These are phyloP conservation scores for Irpex sp. DNA, from an alignment of 1,284 basidiomycete genomes.

Conservation along the genomic window DNA sequence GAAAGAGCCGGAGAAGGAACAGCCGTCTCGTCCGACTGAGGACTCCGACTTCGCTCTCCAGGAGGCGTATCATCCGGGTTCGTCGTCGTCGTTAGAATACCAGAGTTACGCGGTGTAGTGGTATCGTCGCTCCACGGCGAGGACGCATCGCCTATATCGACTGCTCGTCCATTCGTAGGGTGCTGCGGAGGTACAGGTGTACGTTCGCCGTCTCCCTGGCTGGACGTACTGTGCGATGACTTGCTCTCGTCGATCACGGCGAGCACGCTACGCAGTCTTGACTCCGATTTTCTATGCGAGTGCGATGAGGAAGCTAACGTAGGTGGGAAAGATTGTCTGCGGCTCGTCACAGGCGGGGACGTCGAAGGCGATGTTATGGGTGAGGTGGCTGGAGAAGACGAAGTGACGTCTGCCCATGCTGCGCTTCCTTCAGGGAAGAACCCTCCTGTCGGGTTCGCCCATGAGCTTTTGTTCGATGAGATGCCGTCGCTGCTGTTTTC, in stretches of 20 bases:
- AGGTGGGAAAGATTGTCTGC: slow-evolving; percentile 49
- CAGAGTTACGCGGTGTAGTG: slow-evolving; percentile 13
- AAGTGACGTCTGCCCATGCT: slow-evolving; percentile 32
- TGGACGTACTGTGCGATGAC: slow-evolving; percentile 22
- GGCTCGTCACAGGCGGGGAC: slow-evolving; percentile 38
- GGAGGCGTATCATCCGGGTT: slow-evolving; percentile 9
- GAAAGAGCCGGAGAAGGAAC: slow-evolving; percentile 1
- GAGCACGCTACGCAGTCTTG: slow-evolving; percentile 64
- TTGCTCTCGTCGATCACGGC: slow-evolving; percentile 60
- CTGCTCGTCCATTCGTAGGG: slow-evolving; percentile 4
- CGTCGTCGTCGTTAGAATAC: slow-evolving; percentile 3
- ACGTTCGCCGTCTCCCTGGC: slow-evolving; percentile 21
- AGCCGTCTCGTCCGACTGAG: slow-evolving; percentile 16
- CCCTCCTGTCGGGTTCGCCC: slow-evolving; percentile 24
- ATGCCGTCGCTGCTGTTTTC: slow-evolving; percentile 24
- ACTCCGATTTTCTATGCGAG: slow-evolving; percentile 53
- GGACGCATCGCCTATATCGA: not conserved
- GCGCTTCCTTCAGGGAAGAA: slow-evolving; percentile 30
- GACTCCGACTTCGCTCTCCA: slow-evolving; percentile 11
- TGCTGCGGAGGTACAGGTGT: not conserved
- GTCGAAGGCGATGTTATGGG: slow-evolving; percentile 41
- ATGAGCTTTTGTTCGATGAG: slow-evolving; percentile 25
- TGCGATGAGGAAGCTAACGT: slow-evolving; percentile 33
- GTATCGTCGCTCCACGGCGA: slow-evolving; percentile 6
- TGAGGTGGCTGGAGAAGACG: slow-evolving; percentile 18